Base-by-base conservation (phyloP, 306 rosid species). In the Acacia acuminata region DNA sequence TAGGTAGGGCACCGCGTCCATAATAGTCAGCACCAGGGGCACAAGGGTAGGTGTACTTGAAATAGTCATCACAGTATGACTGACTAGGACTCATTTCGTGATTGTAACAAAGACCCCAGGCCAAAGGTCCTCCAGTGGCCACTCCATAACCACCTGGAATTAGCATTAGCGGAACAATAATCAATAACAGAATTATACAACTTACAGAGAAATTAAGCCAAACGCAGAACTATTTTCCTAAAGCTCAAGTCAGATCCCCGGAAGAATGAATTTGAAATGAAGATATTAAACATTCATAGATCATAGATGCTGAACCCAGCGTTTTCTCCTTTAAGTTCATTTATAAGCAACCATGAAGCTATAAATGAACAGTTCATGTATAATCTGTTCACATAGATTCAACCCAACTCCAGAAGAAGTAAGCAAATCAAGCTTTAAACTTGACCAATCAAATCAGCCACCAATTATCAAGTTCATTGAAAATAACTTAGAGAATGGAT, bases 1-100 rank as follows among this genome's bases (percentile, higher is more conserved):
- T 79, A 36, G 98, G 99, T 66, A 96, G 56, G 81, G 99, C 99
- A 56, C 99, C 99, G n/a, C 99, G 99, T 71, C 99, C 99, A 15
- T 90, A 94, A 88, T 96, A 96, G 0, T 89, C 88, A 14, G 96
- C 97, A 40, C 98, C 97, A 36, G 99, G 98, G 75, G 91, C 25
- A 86, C 99, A 96, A 44, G 99, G 99, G 72, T 92, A 92, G 11
- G 92, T 91, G n/a, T 70, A 73, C 79, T 96, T 96, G 94, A 51
- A 94, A 81, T 79, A 92, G 24, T 96, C 97, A 64, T 96, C 91
- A 66, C 99, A 96, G 86, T 96, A 96, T 63, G 82, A 58, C 86
- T 94, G 99, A 87, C 90, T 90, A 44, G 98, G 99, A 88, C 99
- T 96, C 98, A 96, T 84, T 86, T 96, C 99, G 83, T 75, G 92